Percentiles rank a stretch among this genome's conserved stretches.
Conservation (phyloP, 2,329 filamentous ascomycete genomes). For the Bisporella sp. region DNA sequence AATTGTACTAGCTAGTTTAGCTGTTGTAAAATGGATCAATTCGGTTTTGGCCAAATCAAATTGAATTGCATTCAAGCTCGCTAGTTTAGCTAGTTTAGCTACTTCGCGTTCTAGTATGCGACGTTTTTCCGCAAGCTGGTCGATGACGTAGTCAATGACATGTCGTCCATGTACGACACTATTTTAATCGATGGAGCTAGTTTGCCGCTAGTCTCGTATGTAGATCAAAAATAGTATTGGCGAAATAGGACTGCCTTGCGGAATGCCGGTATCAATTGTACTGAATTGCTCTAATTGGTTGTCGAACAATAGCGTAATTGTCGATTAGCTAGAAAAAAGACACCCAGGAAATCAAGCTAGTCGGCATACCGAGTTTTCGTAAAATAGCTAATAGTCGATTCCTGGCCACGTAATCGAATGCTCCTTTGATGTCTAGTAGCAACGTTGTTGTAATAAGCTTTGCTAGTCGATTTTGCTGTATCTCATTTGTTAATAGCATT, state of each 20-base stretch:
- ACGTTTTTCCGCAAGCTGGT: neutral
- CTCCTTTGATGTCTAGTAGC: constrained; percentile 4
- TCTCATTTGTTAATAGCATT: neutral
- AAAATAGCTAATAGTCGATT: constrained; percentile 2
- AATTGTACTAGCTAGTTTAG: neutral
- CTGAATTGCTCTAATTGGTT: neutral
- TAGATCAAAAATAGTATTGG: neutral
- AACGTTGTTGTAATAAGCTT: neutral
- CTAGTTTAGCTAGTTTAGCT: neutral
- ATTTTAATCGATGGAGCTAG: neutral
- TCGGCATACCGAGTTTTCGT: neutral
- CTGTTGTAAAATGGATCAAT: neutral
- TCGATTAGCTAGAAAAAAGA: neutral
- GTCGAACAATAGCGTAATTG: neutral
- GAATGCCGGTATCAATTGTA: neutral
- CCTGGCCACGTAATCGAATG: constrained; percentile 1
- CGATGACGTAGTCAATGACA: neutral
- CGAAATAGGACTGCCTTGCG: neutral
- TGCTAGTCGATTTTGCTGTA: neutral
- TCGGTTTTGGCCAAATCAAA: neutral
- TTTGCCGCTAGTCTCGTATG: neutral
- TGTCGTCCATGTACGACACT: neutral
- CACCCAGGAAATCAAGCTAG: neutral
- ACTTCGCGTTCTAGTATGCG: neutral
- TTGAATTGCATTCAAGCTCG: neutral